phyloP scores from a whole-genome alignment of 2,329 filamentous ascomycete species.

The Penicillium crustosum region DNA sequence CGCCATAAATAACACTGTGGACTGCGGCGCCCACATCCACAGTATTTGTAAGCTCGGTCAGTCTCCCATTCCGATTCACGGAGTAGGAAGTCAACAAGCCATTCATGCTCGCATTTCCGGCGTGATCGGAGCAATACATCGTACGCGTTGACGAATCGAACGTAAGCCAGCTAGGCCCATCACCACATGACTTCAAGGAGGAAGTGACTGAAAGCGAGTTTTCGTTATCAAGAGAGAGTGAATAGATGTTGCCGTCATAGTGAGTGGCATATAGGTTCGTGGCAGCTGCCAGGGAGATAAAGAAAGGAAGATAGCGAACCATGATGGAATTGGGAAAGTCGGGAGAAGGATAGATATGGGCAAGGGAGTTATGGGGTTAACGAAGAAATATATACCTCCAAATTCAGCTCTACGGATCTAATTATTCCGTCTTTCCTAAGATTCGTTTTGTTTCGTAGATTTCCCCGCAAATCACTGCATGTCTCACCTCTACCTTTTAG shows the following conservation, averaged over 20 bases:
- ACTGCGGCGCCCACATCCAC: background rate
- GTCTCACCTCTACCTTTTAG: background rate
- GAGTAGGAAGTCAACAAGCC: background rate
- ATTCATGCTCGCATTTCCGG: background rate
- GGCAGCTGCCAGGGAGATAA: background rate
- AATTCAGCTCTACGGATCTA: background rate
- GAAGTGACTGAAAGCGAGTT: background rate
- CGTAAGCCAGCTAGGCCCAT: background rate
- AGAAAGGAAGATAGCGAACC: background rate
- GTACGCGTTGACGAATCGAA: background rate
- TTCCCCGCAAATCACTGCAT: background rate
- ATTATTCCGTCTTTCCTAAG: background rate
- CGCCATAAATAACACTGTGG: background rate
- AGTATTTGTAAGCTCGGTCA: background rate
- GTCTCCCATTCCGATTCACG: background rate
- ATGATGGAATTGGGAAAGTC: background rate
- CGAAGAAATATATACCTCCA: background rate
- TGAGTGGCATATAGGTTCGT: background rate
- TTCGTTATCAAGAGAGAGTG: background rate
- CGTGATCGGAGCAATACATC: background rate
- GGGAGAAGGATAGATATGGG: background rate
- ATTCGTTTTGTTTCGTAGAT: background rate
- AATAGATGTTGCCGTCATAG: background rate
- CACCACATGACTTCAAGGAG: background rate
- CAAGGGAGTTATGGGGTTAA: background rate